Evolutionary conservation across 108 stramenopile genomes (phyloP).

Genomic region (Conticribra weissflogii): DNA sequence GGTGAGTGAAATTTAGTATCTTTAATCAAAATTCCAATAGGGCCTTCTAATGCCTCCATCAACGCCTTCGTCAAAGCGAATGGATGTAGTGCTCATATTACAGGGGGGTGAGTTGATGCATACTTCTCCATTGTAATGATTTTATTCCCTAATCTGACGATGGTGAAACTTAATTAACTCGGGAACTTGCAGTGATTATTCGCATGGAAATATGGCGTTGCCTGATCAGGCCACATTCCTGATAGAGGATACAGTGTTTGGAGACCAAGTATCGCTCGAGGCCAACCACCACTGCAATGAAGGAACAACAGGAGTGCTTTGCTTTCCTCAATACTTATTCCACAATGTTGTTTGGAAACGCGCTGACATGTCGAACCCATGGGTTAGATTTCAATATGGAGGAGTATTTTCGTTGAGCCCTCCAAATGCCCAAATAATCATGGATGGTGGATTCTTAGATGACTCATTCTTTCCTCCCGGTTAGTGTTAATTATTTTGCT

Average conservation of each 20-base stretch:
- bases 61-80: too few species aligned
- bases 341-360: conserved; percentile 49
- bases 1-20: too few species aligned
- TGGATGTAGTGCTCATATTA: conserved; percentile 62
- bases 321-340: conserved; percentile 58
- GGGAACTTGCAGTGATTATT: too few species aligned
- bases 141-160: too few species aligned
- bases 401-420: conserved; percentile 60
- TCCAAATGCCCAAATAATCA: conserved; percentile 25
- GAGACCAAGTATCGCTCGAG: conserved; percentile 44
- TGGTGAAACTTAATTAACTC: too few species aligned
- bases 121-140: too few species aligned
- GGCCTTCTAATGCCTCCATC: too few species aligned
- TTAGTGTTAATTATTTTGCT: too few species aligned
- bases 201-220: conserved; percentile 53
- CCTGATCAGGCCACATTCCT: conserved; percentile 71
- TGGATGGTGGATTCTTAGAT: conserved; percentile 25
- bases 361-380: conserved; percentile 11
- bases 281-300: conserved; percentile 71
- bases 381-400: conserved; percentile 42
- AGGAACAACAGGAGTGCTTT: conserved; percentile 59
- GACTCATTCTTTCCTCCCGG: conserved; percentile 57
- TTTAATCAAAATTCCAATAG: too few species aligned
- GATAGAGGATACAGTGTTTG: conserved; percentile 55
- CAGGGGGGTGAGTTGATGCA: too few species aligned